These are phyloP conservation scores for Sporothrix phasma DNA, from an alignment of 2,329 filamentous ascomycete species.

Conservation along the genomic window DNA sequence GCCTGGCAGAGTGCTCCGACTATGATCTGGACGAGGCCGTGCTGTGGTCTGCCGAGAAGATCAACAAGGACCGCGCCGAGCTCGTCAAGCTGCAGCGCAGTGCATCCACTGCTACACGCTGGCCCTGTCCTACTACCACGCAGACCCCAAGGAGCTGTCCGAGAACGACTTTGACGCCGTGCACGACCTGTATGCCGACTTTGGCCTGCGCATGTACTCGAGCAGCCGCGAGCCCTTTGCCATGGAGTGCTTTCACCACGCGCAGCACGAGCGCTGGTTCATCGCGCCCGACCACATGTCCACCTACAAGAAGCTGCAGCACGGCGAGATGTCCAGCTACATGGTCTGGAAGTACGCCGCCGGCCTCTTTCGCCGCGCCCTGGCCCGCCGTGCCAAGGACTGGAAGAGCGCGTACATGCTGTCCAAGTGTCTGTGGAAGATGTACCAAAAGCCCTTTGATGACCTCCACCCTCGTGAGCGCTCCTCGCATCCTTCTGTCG, in stretches of 20 bases:
- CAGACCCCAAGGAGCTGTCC: slow-evolving; percentile 25
- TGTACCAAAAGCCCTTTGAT: slow-evolving; percentile 43
- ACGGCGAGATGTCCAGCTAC: slow-evolving; percentile 48
- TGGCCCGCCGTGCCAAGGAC: slow-evolving; percentile 42
- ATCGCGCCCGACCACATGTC: slow-evolving; percentile 41
- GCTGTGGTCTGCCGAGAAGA: slow-evolving; percentile 81
- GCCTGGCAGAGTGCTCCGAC: slow-evolving; percentile 78
- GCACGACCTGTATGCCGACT: slow-evolving; percentile 50
- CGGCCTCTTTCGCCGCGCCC: slow-evolving; percentile 45
- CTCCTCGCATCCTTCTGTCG: slow-evolving; percentile 29
- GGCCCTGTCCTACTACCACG: slow-evolving; percentile 47
- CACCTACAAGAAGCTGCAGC: slow-evolving; percentile 42
- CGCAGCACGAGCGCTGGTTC: slow-evolving; percentile 47
- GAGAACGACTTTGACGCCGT: slow-evolving; percentile 43
- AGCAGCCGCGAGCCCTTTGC: slow-evolving; percentile 53
- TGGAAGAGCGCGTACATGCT: slow-evolving; percentile 55
- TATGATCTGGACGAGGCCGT: slow-evolving; percentile 80
- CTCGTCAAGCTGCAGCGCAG: slow-evolving; percentile 66
- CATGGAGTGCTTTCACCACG: slow-evolving; percentile 51
- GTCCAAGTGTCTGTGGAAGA: slow-evolving; percentile 54
- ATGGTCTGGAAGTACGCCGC: slow-evolving; percentile 54
- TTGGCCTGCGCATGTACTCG: slow-evolving; percentile 52
- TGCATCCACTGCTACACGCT: slow-evolving; percentile 69
- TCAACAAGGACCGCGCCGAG: slow-evolving; percentile 72
- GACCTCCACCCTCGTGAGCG: slow-evolving; percentile 36